Evolutionary conservation across 2,329 filamentous ascomycete species (phyloP).

Genomic region (Exserohilum turcica): DNA sequence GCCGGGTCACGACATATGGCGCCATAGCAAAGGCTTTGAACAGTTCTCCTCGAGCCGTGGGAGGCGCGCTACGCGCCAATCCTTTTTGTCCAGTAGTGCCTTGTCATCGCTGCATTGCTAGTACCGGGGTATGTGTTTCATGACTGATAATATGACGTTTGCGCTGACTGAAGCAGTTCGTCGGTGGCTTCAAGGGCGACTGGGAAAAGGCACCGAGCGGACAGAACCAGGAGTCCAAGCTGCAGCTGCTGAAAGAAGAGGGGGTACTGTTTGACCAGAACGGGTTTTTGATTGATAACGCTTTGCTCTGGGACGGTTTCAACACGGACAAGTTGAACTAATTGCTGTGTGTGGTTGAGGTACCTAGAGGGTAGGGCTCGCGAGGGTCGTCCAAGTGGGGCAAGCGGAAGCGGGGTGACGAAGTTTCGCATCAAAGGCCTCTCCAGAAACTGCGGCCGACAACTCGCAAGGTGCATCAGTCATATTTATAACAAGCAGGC

Average conservation of each 20-base stretch:
- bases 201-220: conserved; percentile 67
- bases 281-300: conserved; percentile 62
- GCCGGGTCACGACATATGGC: conserved; percentile 78
- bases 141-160: no score
- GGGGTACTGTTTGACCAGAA: conserved; percentile 67
- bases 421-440: conserved; percentile 14
- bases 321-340: conserved; percentile 30
- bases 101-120: conserved; percentile 80
- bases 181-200: conserved; percentile 74
- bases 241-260: conserved; percentile 64
- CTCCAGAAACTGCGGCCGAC: neutral
- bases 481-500: neutral
- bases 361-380: conserved; percentile 2
- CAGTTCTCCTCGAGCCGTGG: conserved; percentile 76
- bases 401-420: conserved; percentile 23
- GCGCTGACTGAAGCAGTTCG: conserved; percentile 32
- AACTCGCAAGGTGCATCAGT: neutral
- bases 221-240: conserved; percentile 68
- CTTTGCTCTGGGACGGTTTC: conserved; percentile 54
- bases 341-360: neutral
- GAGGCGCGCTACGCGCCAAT: conserved; percentile 76
- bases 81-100: conserved; percentile 83
- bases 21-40: conserved; percentile 69
- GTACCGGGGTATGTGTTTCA: conserved; percentile 60
- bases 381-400: conserved; percentile 20